Conservation (phyloP, 2,329 filamentous ascomycete genomes). For the Orbilia javanica region DNA sequence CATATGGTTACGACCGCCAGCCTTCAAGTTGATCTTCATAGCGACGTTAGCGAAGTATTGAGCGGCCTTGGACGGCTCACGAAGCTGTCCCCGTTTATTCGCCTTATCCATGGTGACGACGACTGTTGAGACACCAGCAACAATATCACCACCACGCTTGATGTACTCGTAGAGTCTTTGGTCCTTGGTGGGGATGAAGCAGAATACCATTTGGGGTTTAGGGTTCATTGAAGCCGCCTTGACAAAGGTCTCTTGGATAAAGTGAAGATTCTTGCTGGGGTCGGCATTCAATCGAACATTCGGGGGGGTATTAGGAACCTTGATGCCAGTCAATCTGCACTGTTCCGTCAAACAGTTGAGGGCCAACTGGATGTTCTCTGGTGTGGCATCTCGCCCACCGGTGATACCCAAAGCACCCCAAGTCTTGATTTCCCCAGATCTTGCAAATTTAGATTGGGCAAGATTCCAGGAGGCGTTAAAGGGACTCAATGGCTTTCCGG, state of each 20-base stretch:
- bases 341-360: slow-evolving; percentile 36
- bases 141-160: slow-evolving; percentile 77
- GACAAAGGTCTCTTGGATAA: slow-evolving; percentile 37
- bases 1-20: slow-evolving; percentile 78
- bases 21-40: slow-evolving; percentile 85
- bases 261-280: slow-evolving; percentile 11
- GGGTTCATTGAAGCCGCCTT: slow-evolving; percentile 16
- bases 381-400: slow-evolving; percentile 40
- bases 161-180: slow-evolving; percentile 74
- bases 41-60: slow-evolving; percentile 77
- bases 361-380: slow-evolving; percentile 17
- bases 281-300: slow-evolving; percentile 24
- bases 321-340: slow-evolving; percentile 37
- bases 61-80: slow-evolving; percentile 24
- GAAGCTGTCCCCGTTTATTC: slow-evolving; percentile 52
- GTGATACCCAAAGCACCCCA: slow-evolving; percentile 66
- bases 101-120: slow-evolving; percentile 62
- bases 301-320: slow-evolving; percentile 30
- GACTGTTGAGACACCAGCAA: slow-evolving; percentile 76
- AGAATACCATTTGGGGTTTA: slow-evolving; percentile 68
- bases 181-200: slow-evolving; percentile 72
- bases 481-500: slow-evolving; percentile 64
- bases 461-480: slow-evolving; percentile 79
- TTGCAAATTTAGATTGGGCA: slow-evolving; percentile 71
- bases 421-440: slow-evolving; percentile 67